Percentiles rank a stretch among this genome's conserved stretches.
Conservation (phyloP, 140 eudicot species). For the Cichorium intybus region DNA sequence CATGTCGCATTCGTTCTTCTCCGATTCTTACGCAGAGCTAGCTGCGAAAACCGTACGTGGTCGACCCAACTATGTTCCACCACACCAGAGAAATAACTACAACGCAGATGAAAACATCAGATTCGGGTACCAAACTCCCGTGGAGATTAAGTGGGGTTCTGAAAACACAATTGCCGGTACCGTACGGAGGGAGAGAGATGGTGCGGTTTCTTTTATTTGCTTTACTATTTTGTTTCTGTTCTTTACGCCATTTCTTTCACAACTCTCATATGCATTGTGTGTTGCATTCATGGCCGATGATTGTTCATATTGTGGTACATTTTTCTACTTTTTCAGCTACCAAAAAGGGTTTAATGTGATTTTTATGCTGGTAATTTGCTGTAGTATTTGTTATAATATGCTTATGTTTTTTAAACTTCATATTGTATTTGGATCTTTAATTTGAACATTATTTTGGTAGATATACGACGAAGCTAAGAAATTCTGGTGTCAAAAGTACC, state of each 20-base stretch:
- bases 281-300: neutral
- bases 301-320: neutral
- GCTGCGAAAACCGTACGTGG: slow-evolving; percentile 7
- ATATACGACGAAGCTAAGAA: slow-evolving; percentile 71
- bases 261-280: neutral
- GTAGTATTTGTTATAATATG: neutral
- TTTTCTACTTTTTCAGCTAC: neutral
- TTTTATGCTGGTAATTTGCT: neutral
- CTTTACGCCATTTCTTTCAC: neutral
- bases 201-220: slow-evolving; percentile 8
- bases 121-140: neutral
- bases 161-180: slow-evolving; percentile 24
- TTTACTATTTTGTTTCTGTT: neutral
- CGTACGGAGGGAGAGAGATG: slow-evolving; percentile 22
- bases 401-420: neutral
- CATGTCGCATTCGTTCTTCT: slow-evolving; percentile 33
- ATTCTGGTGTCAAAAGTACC: slow-evolving; percentile 57
- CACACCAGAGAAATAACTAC: slow-evolving; percentile 35
- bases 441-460: slow-evolving; percentile 13
- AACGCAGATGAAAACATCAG: neutral
- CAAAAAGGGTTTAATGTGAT: neutral
- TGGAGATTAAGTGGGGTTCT: slow-evolving; percentile 61
- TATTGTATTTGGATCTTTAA: neutral
- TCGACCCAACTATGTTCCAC: slow-evolving; percentile 42
- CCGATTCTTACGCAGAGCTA: neutral